Base-by-base conservation (phyloP, 139 green algal genomes). In the Zygnema cylindricum region DNA sequence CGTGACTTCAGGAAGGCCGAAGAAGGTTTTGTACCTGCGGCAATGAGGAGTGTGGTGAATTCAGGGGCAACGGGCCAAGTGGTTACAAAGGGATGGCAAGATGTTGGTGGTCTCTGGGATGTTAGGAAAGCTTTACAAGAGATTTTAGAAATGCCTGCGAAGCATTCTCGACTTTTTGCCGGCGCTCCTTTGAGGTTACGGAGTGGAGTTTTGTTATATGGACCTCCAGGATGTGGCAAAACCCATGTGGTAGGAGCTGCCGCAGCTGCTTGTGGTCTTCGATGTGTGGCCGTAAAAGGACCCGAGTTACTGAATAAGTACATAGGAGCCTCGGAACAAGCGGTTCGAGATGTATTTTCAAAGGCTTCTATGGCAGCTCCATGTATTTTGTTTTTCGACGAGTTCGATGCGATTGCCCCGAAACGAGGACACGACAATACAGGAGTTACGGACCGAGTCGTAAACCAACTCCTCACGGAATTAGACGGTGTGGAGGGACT, bases 291-390 rank as follows among this genome's bases (percentile, higher is more conserved):
- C 1, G 92, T 96, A 57, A 97, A 98, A 90, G 97, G 97, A 35
- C 97, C 97, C 0, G 97, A 99, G 95, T 92, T 99, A 86, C 93
- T 99, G 0, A 98, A 98, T 94, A 99, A 99, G 93, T 99, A 99
- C 93, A 98, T 99, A 82, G 97, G 97, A 21, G 95, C 95, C 22
- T 95, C 88, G 73, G 97, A 86, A 69, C 81, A 86, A 36, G 94
- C 93, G n/a, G 96, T 92, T 35, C 93, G 98, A 0, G 95, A 96
- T 40, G 85, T 98, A 36, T 99, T 99, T 92, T 84, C 87, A n/a
- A 93, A 94, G 0, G 98, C 98, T 0, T 73, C 92, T 2, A 93
- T 93, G 0, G 96, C 97, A 1, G 96, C 96, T 0, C 98, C 98
- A 1, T 98, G 96, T 88, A 93, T 98, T n/a, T 95, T 99, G 23